phyloP scores from a whole-genome alignment of 768 basidiomycete genomes.

The Boletales sp. region DNA sequence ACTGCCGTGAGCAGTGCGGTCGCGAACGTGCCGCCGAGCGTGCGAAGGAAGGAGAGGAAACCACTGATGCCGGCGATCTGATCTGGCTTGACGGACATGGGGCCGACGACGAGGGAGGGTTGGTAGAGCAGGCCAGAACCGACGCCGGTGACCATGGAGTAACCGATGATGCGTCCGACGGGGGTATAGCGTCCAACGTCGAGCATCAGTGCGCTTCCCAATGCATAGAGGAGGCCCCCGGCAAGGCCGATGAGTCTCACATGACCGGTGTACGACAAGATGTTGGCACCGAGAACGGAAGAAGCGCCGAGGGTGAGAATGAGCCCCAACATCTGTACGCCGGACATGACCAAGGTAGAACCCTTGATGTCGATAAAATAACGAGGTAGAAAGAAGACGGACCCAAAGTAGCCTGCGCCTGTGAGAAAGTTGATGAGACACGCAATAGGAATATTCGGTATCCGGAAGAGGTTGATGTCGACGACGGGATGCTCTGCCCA shows the following conservation, averaged over 20 bases:
- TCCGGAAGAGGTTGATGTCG: conserved; percentile 30
- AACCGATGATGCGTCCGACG: conserved; percentile 26
- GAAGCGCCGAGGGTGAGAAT: conserved; percentile 33
- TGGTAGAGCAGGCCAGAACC: conserved; percentile 34
- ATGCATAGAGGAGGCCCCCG: conserved; percentile 31
- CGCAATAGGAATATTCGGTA: conserved; percentile 33
- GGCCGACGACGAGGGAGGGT: conserved; percentile 34
- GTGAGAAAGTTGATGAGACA: conserved; percentile 38
- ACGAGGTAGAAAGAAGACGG: conserved; percentile 37
- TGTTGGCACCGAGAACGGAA: conserved; percentile 33
- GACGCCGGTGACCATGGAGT: conserved; percentile 28
- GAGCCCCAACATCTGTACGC: conserved; percentile 35
- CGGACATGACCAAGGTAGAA: conserved; percentile 30
- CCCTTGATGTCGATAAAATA: conserved; percentile 37
- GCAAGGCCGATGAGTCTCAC: conserved; percentile 29
- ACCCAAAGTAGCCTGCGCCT: conserved; percentile 36
- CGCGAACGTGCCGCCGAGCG: conserved; percentile 33
- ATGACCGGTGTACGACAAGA: conserved; percentile 30
- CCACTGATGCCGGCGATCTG: conserved; percentile 36
- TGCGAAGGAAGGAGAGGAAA: conserved; percentile 33
- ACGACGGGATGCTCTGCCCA: conserved; percentile 32
- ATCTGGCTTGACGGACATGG: conserved; percentile 32
- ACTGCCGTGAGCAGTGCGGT: conserved; percentile 34
- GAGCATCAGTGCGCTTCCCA: conserved; percentile 33
- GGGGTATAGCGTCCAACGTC: conserved; percentile 30